Evolutionary conservation across 1,139 yeast species (phyloP), one percentile per base, ranked within the genome.

Genomic region (Hyphopichia buzzinii): DNA sequence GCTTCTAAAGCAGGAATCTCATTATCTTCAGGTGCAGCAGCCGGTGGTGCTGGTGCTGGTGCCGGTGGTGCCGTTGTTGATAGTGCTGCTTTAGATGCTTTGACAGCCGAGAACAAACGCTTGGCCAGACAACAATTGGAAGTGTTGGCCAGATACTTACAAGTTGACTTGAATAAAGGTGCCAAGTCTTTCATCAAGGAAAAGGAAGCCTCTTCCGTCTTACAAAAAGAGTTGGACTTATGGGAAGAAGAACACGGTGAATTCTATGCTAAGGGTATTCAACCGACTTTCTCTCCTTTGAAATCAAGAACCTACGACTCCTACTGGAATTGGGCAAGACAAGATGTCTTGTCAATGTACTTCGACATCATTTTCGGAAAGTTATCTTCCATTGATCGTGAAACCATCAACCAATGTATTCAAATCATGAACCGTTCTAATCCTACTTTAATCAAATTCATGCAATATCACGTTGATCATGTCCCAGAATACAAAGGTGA

Each of bases 241-340:
- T 86, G 97, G 87, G 86, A 81, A 52, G 82, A 82, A 44, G 98
- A 92, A 68, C 92, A 92, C 56, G 98, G 98, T 48, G 97, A 92
- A 56, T 83, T 83, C 58, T 92, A 90, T 60, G 92, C 97, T 35
- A 77, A 81, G 40, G 97, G 98, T 59, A 84, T 92, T 53, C 74
- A 81, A 49, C 96, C 98, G 34, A 81, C 84, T 8, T 92, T 92
- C 70, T 86, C 96, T 29, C 76, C 94, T 44, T 77, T 85, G 68
- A 92, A 92, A 72, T 95, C 97, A 27, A 86, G 98, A 72, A 81
- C 85, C 37, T 92, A 92, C 63, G 97, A 92, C 65, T 89, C 97
- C 19, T 89, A 90, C 66, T 92, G 98, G 98, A 94, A 94, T 67
- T 92, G 98, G 98, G 97, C 97, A 31, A 86, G 97, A 67, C 98